A percentile compares a stretch with the other conserved stretches of the same genome.
These are phyloP conservation scores for Penicillium sp. DNA, from an alignment of 2,329 filamentous ascomycete genomes.

Conservation along the genomic window DNA sequence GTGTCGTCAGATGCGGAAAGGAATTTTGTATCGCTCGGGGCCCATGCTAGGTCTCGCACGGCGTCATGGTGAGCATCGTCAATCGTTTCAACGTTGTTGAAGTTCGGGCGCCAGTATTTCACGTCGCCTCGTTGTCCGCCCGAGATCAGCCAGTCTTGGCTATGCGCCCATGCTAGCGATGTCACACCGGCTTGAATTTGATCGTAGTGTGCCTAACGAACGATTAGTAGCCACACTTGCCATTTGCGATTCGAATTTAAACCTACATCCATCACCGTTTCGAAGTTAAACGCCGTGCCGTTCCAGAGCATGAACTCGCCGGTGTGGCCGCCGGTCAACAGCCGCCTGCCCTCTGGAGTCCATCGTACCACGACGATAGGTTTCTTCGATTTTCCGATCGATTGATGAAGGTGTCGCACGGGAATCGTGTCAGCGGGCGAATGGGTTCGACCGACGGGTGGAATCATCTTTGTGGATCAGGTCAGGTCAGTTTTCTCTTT, in stretches of 20 bases:
- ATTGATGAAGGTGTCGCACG: slow-evolving; percentile 95
- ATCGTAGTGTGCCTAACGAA: slow-evolving; percentile 69
- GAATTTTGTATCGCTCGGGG: slow-evolving; percentile 92
- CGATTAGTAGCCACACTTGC: not conserved
- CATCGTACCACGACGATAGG: slow-evolving; percentile 96
- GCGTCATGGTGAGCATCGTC: slow-evolving; percentile 81
- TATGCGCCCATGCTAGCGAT: slow-evolving; percentile 74
- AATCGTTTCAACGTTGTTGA: slow-evolving; percentile 97
- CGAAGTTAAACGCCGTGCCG: slow-evolving; percentile 97
- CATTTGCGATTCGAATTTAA: not conserved
- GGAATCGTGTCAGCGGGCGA: slow-evolving; percentile 84
- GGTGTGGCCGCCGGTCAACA: slow-evolving; percentile 92
- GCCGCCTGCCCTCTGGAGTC: slow-evolving; percentile 90
- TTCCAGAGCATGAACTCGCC: slow-evolving; percentile 99
- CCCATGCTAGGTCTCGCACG: slow-evolving; percentile 88
- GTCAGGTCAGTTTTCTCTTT: slow-evolving; percentile 12
- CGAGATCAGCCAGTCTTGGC: slow-evolving; percentile 94
- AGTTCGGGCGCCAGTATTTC: slow-evolving; percentile 99
- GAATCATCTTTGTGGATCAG: slow-evolving; percentile 68
- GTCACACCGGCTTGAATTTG: slow-evolving; percentile 48
- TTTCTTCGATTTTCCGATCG: slow-evolving; percentile 96
- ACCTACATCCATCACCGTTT: slow-evolving; percentile 87
- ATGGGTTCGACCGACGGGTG: slow-evolving; percentile 72
- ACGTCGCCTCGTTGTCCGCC: slow-evolving; percentile 92
- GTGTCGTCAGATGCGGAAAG: slow-evolving; percentile 95